These are phyloP conservation scores for Chrysosporium keratinophilum DNA, from an alignment of 2,329 filamentous ascomycete genomes.

Conservation along the genomic window DNA sequence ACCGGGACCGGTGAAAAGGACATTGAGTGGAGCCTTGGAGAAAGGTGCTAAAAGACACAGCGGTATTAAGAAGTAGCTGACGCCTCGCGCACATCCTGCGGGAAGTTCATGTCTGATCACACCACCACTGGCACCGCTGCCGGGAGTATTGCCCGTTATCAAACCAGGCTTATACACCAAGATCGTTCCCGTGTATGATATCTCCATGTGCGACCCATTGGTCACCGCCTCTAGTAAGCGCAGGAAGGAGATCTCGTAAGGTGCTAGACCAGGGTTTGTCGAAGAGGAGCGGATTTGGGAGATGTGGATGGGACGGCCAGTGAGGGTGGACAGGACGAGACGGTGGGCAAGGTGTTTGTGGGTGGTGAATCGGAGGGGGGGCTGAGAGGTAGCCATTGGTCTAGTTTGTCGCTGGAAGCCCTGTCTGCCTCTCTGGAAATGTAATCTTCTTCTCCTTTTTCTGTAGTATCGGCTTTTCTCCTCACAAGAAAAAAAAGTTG, in stretches of 20 bases:
- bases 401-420: not conserved
- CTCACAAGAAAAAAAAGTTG: not conserved
- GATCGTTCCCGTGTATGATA: slow-evolving; percentile 90
- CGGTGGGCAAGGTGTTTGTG: slow-evolving; percentile 75
- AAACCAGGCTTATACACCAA: slow-evolving; percentile 85
- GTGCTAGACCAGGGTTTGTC: slow-evolving; percentile 76
- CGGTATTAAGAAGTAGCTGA: slow-evolving; percentile 86
- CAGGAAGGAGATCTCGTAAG: slow-evolving; percentile 90
- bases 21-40: slow-evolving; percentile 80
- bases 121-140: slow-evolving; percentile 61
- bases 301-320: slow-evolving; percentile 79
- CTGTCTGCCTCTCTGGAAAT: not conserved
- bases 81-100: slow-evolving; percentile 63
- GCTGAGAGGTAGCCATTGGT: slow-evolving; percentile 36
- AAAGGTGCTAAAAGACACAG: slow-evolving; percentile 87
- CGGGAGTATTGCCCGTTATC: slow-evolving; percentile 73
- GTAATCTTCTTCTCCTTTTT: not conserved
- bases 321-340: slow-evolving; percentile 81
- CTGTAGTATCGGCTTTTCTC: not conserved
- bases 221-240: slow-evolving; percentile 89
- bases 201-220: slow-evolving; percentile 89
- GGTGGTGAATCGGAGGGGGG: slow-evolving; percentile 63
- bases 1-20: slow-evolving; percentile 78
- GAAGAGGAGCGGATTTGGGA: slow-evolving; percentile 86
- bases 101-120: slow-evolving; percentile 74